These are phyloP conservation scores for Didymosphaeria variabile DNA, from an alignment of 2,329 filamentous ascomycete genomes.

Conservation along the genomic window DNA sequence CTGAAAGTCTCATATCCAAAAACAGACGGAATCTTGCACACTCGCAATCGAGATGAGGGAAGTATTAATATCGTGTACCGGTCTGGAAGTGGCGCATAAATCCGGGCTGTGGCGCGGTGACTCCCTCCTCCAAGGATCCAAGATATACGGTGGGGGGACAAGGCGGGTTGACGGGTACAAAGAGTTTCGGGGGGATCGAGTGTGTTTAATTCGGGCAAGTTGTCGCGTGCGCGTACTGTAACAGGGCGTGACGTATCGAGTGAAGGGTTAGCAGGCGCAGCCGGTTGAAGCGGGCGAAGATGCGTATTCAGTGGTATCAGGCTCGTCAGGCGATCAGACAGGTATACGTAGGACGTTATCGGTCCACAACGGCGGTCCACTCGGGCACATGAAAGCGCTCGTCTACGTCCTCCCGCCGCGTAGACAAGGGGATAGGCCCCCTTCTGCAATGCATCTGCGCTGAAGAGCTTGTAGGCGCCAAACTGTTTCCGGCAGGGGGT, in stretches of 20 bases:
- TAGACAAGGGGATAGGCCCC: constrained; percentile 6
- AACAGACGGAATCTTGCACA: not conserved
- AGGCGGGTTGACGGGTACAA: not conserved
- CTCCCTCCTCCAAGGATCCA: not conserved
- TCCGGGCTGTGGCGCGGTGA: constrained; percentile 5
- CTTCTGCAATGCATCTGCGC: constrained; percentile 4
- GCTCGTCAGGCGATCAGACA: not conserved
- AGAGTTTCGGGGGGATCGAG: not conserved
- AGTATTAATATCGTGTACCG: constrained; percentile 12
- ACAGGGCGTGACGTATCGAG: not conserved
- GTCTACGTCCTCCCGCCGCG: constrained; percentile 3
- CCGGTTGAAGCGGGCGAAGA: not conserved
- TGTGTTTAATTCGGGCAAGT: not conserved
- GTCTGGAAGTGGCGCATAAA: constrained; percentile 8
- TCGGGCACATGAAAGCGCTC: not conserved
- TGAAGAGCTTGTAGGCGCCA: not conserved
- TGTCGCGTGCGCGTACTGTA: not conserved
- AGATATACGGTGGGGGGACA: not conserved
- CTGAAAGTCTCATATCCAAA: constrained; percentile 38
- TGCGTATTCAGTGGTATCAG: not conserved
- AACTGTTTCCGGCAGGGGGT: not conserved
- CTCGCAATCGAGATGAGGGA: constrained; percentile 4
- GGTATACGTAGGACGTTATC: constrained; percentile 9
- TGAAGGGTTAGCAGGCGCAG: not conserved
- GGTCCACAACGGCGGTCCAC: not conserved